phyloP scores from a whole-genome alignment of 495 filamentous ascomycete species.

The Ascobolus immersus region DNA sequence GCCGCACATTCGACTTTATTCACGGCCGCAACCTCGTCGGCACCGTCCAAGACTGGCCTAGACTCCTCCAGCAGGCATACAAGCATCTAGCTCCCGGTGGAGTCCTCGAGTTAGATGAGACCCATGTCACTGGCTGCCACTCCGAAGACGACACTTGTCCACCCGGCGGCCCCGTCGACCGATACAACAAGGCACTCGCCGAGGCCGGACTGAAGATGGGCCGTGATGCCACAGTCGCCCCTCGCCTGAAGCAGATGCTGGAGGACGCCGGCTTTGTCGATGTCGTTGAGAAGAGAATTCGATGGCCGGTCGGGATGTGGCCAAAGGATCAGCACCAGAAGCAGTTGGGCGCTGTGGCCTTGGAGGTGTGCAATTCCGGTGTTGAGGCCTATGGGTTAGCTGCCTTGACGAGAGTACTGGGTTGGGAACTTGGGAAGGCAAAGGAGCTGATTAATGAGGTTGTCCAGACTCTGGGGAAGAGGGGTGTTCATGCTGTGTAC shows the following conservation, averaged over 20 bases:
- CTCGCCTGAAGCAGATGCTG: too few relatives aligned
- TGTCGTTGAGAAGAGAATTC: neutral
- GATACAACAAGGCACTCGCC: too few relatives aligned
- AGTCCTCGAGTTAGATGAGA: constrained; percentile 3
- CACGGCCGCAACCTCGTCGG: constrained; percentile 29
- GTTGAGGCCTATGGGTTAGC: constrained; percentile 5
- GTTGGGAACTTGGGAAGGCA: constrained; percentile 7
- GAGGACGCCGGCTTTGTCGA: too few relatives aligned
- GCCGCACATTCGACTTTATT: constrained; percentile 27
- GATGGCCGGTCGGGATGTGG: constrained; percentile 4
- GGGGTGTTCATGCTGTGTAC: too few relatives aligned
- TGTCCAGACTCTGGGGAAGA: too few relatives aligned
- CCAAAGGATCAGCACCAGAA: constrained; percentile 5
- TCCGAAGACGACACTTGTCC: too few relatives aligned
- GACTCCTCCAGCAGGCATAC: constrained; percentile 19
- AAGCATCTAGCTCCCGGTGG: constrained; percentile 1
- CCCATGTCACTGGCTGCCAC: too few relatives aligned
- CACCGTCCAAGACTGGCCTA: constrained; percentile 25
- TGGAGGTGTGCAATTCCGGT: constrained; percentile 1
- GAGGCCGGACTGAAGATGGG: too few relatives aligned
- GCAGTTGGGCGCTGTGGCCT: constrained; percentile 1
- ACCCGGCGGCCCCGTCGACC: too few relatives aligned
- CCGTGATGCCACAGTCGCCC: too few relatives aligned
- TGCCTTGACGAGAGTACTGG: constrained; percentile 4
- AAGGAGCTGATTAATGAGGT: constrained; percentile 9